A percentile compares a stretch with the other conserved stretches of the same genome.
phyloP scores from a whole-genome alignment of 192 early-diverging fungal species.

The Chytriomyces sp. region DNA sequence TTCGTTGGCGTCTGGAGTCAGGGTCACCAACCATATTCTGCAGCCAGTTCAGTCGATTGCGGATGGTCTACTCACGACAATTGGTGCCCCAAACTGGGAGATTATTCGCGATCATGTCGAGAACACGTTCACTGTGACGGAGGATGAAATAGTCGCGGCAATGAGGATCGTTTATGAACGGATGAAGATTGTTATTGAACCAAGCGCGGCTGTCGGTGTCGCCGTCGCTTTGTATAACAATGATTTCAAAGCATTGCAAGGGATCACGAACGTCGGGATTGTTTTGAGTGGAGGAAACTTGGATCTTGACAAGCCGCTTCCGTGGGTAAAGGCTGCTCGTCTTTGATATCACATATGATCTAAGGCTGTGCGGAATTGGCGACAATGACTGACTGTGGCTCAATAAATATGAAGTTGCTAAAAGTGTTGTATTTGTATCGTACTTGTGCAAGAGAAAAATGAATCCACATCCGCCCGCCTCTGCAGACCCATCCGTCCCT shows the following conservation, averaged over 20 bases:
- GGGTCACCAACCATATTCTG: background rate
- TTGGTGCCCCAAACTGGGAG: conserved; percentile 53
- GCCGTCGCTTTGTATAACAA: conserved; percentile 55
- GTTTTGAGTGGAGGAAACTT: conserved; percentile 62
- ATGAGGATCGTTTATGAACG: conserved; percentile 57
- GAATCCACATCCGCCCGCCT: too few species aligned
- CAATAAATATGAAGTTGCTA: background rate
- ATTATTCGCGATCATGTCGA: conserved; percentile 58
- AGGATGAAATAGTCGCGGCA: conserved; percentile 56
- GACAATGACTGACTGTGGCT: too few species aligned
- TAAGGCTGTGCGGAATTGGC: too few species aligned
- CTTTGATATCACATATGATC: too few species aligned
- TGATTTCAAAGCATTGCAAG: conserved; percentile 28
- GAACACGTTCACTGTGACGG: conserved; percentile 57
- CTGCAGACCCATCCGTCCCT: background rate
- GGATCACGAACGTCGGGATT: conserved; percentile 54
- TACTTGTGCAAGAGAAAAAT: background rate
- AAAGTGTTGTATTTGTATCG: background rate
- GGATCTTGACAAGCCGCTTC: conserved; percentile 31
- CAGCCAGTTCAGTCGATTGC: conserved; percentile 47
- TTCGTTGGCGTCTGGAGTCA: background rate
- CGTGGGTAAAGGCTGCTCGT: background rate
- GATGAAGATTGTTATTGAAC: conserved; percentile 61
- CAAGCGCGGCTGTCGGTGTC: conserved; percentile 55
- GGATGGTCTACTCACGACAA: conserved; percentile 56